Conservation (phyloP, 331 rosid species). For the Acacia concinna region DNA sequence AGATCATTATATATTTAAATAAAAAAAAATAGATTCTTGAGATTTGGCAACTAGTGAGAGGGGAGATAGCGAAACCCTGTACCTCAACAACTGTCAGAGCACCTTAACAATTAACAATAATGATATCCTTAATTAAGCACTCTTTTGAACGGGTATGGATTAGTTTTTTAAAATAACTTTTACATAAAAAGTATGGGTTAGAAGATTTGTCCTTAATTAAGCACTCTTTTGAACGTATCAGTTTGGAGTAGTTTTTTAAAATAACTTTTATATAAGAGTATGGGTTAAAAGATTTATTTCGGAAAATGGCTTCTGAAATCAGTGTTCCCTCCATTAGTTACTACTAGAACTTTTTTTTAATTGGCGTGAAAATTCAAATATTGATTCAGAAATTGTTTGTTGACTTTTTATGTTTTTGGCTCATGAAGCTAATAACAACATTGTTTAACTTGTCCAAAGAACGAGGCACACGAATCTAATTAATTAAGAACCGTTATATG, state of each 20-base stretch:
- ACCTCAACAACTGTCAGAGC: background rate
- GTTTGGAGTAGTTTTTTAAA: too few species aligned
- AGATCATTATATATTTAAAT: too few species aligned
- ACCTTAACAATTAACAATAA: constrained; percentile 16
- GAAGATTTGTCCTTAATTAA: too few species aligned
- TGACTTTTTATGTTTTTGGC: background rate
- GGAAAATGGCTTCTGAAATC: too few species aligned
- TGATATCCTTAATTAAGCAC: constrained; percentile 16
- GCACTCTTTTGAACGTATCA: too few species aligned
- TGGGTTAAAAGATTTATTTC: too few species aligned
- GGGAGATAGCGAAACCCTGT: background rate
- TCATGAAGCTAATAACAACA: background rate
- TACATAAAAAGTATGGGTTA: too few species aligned
- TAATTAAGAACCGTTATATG: background rate
- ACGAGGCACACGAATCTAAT: background rate
- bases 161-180: too few species aligned
- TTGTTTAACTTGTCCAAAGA: background rate
- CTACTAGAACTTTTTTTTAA: background rate
- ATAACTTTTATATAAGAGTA: too few species aligned
- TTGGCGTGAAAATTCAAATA: background rate
- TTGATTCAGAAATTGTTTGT: background rate
- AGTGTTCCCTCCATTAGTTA: background rate
- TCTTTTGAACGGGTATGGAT: too few species aligned
- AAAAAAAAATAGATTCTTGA: constrained; percentile 23
- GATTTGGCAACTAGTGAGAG: constrained; percentile 1